Percentiles rank a stretch among this genome's conserved stretches.
phyloP scores from a whole-genome alignment of 129 eudicot species.

The Pittosporum tobira region DNA sequence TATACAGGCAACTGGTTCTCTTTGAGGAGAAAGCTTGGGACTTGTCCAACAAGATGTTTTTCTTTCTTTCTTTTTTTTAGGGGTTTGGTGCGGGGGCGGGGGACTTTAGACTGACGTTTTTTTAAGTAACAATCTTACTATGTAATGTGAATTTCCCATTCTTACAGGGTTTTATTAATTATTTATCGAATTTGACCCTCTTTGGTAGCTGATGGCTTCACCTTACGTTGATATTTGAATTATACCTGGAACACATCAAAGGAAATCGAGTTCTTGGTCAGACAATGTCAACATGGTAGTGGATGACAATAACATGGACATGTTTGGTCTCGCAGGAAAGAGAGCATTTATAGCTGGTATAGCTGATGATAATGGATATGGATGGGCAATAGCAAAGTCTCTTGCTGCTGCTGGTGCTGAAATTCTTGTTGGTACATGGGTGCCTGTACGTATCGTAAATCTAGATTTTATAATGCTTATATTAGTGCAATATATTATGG shows the following conservation, averaged over 20 bases:
- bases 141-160: no score
- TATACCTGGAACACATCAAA: neutral
- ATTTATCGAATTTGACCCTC: no score
- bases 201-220: neutral
- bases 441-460: conserved; percentile 59
- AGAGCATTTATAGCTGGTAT: conserved; percentile 94
- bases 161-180: neutral
- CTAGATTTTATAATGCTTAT: neutral
- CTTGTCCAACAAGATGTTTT: no score
- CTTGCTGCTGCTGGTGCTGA: conserved; percentile 99
- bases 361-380: conserved; percentile 98
- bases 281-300: neutral
- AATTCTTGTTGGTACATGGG: conserved; percentile 98
- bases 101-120: no score
- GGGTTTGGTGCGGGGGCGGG: no score
- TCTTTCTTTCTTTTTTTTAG: no score
- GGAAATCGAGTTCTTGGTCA: neutral
- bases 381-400: conserved; percentile 98
- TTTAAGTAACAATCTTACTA: no score
- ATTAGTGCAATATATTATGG: no score
- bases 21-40: no score
- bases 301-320: neutral
- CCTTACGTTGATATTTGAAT: neutral
- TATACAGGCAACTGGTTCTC: no score
- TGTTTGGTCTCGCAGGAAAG: conserved; percentile 45